Evolutionary conservation across 1,284 basidiomycete species (phyloP).

Genomic region (Apiotrichum gamsii): DNA sequence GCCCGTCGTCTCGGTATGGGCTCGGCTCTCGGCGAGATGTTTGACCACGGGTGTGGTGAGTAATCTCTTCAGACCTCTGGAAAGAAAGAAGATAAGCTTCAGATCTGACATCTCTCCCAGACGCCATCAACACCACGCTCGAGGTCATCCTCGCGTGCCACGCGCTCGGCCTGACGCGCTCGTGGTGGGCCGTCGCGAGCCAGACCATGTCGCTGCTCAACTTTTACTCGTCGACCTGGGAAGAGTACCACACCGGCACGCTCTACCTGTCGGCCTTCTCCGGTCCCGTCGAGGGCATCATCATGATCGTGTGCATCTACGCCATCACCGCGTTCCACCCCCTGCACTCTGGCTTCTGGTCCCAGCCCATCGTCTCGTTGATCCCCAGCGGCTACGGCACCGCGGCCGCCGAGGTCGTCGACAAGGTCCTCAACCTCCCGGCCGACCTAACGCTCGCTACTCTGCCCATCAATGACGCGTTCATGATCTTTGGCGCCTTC

Average conservation of each 20-base stretch:
- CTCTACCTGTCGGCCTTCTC: slow-evolving; percentile 89
- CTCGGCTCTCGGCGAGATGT: slow-evolving; percentile 85
- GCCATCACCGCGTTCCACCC: slow-evolving; percentile 58
- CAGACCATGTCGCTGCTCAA: slow-evolving; percentile 82
- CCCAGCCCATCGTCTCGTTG: slow-evolving; percentile 31
- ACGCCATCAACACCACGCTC: slow-evolving; percentile 93
- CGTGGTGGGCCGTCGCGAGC: slow-evolving; percentile 91
- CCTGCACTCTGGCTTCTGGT: slow-evolving; percentile 72
- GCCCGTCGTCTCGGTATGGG: slow-evolving; percentile 92
- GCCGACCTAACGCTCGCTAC: slow-evolving; percentile 45
- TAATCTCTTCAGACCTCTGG: background rate
- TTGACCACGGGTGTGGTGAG: slow-evolving; percentile 69
- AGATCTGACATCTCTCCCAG: slow-evolving; percentile 48
- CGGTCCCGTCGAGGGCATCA: slow-evolving; percentile 92
- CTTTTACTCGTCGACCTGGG: slow-evolving; percentile 86
- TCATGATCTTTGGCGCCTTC: slow-evolving; percentile 75
- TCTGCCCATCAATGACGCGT: slow-evolving; percentile 73
- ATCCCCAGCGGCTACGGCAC: slow-evolving; percentile 23
- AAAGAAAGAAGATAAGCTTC: too few relatives aligned
- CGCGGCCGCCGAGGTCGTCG: slow-evolving; percentile 21
- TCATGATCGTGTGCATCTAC: slow-evolving; percentile 77
- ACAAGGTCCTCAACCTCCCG: slow-evolving; percentile 26
- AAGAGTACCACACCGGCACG: slow-evolving; percentile 91
- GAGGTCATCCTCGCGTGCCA: slow-evolving; percentile 75
- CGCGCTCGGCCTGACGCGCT: slow-evolving; percentile 82